Evolutionary conservation across 352 stramenopile genomes (phyloP), one percentile per base, ranked within the genome.

Genomic region (Globisporangium megalacanthum): DNA sequence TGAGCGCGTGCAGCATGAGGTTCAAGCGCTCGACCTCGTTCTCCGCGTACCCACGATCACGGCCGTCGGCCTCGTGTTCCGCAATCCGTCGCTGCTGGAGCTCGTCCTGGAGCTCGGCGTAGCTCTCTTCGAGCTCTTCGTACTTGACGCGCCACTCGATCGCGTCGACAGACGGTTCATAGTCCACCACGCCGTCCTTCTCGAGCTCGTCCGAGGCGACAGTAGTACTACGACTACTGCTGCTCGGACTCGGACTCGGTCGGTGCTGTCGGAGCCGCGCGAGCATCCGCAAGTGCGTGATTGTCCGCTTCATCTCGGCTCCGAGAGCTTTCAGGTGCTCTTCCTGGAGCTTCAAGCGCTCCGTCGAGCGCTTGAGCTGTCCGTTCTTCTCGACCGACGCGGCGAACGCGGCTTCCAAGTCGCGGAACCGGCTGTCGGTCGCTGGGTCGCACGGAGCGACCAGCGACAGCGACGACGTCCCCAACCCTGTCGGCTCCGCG

Each of bases 131-230:
- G 37, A 91, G 64, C 50, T 93, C 79, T 64, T 93, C 84, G 52
- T 86, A 91, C 60, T 90, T 94, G 58, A 91, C 76, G 17, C 82
- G 69, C 84, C 82, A 94, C 57, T 91, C 82, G 48, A 94, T 87
- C 19, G 84, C 79, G 61, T 92, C 82, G 13, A 72, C 63, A 29
- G 79, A 83, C 22, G 82, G 83, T 19, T 83, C 64, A 54, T 90
- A 88, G 6, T 89, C 73, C 25, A 60, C 50, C 11, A 56, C 42
- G 6, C 49, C 52, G 17, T 65, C 48, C 17, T 68, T 56, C 6
- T 67, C 77, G 20, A 55, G 49, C 19, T 54, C 31, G 14, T 41
- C 15, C 7, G 36, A 13, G 35, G 35, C 35, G 35, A 8, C 36
- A 33, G 10, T 42, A 25, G 25, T 52, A 36, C 7, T 10, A 29